Percentiles rank a stretch among this genome's conserved stretches.
Conservation (phyloP, 148 eudicot genomes). For the Polygonum aviculare region DNA sequence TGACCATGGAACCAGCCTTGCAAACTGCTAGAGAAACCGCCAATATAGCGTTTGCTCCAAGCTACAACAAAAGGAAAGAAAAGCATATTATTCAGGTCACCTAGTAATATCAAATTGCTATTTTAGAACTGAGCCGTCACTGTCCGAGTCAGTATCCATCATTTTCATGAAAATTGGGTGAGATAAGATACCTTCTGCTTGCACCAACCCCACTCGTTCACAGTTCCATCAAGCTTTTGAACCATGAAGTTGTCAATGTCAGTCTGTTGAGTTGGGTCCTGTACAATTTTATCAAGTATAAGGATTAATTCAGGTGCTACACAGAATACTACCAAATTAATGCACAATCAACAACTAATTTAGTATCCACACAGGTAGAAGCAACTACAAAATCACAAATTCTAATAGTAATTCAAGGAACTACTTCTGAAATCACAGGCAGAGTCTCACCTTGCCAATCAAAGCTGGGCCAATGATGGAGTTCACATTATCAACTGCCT, state of each 20-base stretch:
- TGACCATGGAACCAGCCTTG: constrained; percentile 82
- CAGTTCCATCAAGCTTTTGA: constrained; percentile 90
- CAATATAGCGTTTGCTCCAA: constrained; percentile 94
- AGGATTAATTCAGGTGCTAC: background rate
- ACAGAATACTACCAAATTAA: background rate
- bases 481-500: constrained; percentile 89
- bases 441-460: constrained; percentile 61
- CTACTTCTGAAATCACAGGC: background rate
- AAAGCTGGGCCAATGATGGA: constrained; percentile 77
- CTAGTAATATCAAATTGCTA: background rate
- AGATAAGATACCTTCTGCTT: constrained; percentile 72
- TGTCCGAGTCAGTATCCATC: background rate
- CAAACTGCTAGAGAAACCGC: constrained; percentile 98
- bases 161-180: background rate
- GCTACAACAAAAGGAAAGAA: constrained; percentile 30
- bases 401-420: background rate
- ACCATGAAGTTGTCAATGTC: constrained; percentile 92
- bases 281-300: background rate
- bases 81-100: background rate
- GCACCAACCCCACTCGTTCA: constrained; percentile 99
- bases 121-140: background rate
- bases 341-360: too few species aligned
- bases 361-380: background rate
- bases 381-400: background rate
- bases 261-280: constrained; percentile 83